phyloP scores from a whole-genome alignment of 2,329 filamentous ascomycete species.

The Coniochaeta sp. region DNA sequence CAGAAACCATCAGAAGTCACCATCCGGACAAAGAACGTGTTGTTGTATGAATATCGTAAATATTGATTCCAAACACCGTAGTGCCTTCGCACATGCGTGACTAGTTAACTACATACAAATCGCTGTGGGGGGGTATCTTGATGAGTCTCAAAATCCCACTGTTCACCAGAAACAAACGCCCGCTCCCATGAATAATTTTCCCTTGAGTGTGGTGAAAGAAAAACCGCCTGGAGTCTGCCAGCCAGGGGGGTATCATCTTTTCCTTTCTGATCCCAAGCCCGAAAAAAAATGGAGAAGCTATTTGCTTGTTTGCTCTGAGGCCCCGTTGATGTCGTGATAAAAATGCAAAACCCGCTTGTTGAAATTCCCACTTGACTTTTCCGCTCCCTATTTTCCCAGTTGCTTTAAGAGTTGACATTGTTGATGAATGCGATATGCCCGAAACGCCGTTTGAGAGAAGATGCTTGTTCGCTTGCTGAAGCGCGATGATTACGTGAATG shows the following conservation, averaged over 20 bases:
- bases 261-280: conserved; percentile 2
- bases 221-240: conserved; percentile 16
- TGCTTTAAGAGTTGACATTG: neutral
- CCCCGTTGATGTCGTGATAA: conserved; percentile 1
- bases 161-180: conserved; percentile 40
- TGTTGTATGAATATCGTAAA: neutral
- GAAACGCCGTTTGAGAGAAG: conserved; percentile 1
- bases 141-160: conserved; percentile 9
- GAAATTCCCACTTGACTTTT: neutral
- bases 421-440: conserved; percentile 1
- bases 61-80: neutral
- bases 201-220: neutral
- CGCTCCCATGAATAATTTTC: neutral
- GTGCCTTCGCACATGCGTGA: neutral
- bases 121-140: conserved; percentile 30
- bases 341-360: neutral
- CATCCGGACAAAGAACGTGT: neutral
- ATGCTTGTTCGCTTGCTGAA: neutral
- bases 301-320: conserved; percentile 3
- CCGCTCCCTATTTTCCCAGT: neutral
- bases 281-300: neutral
- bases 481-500: neutral
- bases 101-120: neutral
- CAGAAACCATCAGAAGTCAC: neutral
- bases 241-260: conserved; percentile 12